Evolutionary conservation across 768 basidiomycete genomes (phyloP), one percentile per base, ranked within the genome.

Genomic region (Kwoniella dejecticola): DNA sequence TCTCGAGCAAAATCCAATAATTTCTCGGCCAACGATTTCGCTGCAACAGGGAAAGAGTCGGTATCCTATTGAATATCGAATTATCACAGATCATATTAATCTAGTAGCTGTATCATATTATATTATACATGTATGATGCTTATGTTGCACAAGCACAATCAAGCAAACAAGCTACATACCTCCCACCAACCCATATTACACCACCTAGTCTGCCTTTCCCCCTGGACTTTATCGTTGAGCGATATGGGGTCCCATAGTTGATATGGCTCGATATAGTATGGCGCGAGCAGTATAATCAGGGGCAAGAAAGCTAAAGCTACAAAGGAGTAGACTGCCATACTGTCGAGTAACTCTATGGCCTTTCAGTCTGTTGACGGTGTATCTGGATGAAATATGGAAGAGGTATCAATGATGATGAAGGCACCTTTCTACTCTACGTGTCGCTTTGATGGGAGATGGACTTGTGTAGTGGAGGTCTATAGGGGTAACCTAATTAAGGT

Each of bases 161-260:
- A 30, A 12, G 12, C 11, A 4, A 23, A 26, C 6, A 7, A 52
- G 50, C 38, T 3, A 50, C 69, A 48, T 36, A 69, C 73, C 48
- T 69, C 66, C 73, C 73, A 75, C 33, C 59, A 71, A 7, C 73
- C 73, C 66, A 75, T 69, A 56, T 75, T 75, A 41, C 57, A 54
- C 73, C 73, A 75, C 57, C 42, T 44, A 4, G 53, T 62, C n/a
- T 46, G 31, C 8, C 60, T 45, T 15, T 45, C 45, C 19, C 36
- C 29, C 40, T 60, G 50, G 24, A 38, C 47, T 46, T 57, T 27
- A 46, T 44, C 52, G 41, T 73, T 73, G 21, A 73, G 64, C 6
- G 36, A 50, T 15, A 41, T 42, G 5, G 69, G 50, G 31, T 64
- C 62, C 45, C 62, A 48, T 36, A 65, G 48, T 15, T 49, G 55